Conservation (phyloP, 768 basidiomycete genomes). For the Suillus variegatus region DNA sequence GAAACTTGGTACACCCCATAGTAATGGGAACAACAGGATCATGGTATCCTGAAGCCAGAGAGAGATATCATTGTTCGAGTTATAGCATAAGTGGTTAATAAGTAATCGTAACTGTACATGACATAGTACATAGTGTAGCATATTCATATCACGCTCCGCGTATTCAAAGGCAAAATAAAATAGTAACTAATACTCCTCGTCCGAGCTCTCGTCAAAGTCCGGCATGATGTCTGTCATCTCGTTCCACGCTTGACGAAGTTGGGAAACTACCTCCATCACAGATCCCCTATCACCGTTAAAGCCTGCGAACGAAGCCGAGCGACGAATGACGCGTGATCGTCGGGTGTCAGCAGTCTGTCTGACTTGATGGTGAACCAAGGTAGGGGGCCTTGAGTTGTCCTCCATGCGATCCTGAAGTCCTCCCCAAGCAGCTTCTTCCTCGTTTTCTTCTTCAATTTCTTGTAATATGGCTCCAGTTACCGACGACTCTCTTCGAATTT, state of each 20-base stretch:
- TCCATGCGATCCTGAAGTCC: not conserved
- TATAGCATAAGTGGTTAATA: not conserved
- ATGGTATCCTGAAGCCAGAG: not conserved
- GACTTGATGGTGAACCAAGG: not conserved
- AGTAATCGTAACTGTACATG: not conserved
- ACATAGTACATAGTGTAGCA: not conserved
- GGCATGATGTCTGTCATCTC: not conserved
- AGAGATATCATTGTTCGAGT: not conserved
- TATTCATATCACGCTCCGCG: not conserved
- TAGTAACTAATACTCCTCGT: not conserved
- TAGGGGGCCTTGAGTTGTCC: not conserved
- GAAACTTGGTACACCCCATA: not conserved
- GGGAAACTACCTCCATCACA: conserved; percentile 16
- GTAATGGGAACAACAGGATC: not conserved
- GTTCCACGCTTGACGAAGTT: not conserved
- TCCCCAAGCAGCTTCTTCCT: not conserved
- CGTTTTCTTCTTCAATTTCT: not conserved
- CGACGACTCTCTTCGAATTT: not conserved
- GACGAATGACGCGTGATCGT: conserved; percentile 20
- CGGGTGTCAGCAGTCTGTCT: not conserved
- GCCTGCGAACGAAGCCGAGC: conserved; percentile 26
- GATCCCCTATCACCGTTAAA: conserved; percentile 4
- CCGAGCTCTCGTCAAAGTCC: not conserved
- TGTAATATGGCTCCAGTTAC: not conserved
- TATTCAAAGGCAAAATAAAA: not conserved